Evolutionary conservation across 257 asterid genomes (phyloP).

Genomic region (Cordia subcordata): DNA sequence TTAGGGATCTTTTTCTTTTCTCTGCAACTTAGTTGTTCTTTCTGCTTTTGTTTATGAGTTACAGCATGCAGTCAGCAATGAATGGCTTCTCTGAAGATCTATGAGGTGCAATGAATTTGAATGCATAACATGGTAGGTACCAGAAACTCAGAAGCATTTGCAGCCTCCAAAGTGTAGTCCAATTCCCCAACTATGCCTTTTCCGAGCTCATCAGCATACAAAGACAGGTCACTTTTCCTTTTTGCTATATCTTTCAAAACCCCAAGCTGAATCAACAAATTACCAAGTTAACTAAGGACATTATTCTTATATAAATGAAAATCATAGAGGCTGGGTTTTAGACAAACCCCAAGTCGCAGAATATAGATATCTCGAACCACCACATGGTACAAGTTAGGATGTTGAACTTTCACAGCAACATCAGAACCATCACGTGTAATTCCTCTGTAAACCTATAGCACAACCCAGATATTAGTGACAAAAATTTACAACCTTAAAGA

Average conservation of each 20-base stretch:
- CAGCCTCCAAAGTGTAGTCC: conserved; percentile 91
- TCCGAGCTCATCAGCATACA: conserved; percentile 97
- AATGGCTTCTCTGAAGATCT: neutral
- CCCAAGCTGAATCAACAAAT: conserved; percentile 63
- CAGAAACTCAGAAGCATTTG: conserved; percentile 77
- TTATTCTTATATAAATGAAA: conserved; percentile 8
- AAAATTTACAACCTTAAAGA: no score
- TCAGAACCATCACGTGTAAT: conserved; percentile 65
- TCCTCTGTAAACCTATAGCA: conserved; percentile 77
- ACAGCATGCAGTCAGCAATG: neutral
- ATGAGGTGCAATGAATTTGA: conserved; percentile 2
- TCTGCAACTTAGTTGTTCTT: no score
- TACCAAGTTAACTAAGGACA: conserved; percentile 27
- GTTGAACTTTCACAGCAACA: conserved; percentile 99
- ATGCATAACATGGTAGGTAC: conserved; percentile 29
- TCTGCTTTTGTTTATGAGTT: no score
- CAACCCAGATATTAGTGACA: neutral
- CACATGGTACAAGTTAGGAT: conserved; percentile 71
- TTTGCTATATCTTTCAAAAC: conserved; percentile 73
- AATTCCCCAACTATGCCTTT: conserved; percentile 93
- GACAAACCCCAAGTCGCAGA: conserved; percentile 89
- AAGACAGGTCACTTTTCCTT: conserved; percentile 75
- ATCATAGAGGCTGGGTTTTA: conserved; percentile 18
- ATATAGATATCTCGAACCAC: conserved; percentile 87
- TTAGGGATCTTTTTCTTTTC: no score